A percentile compares a stretch with the other conserved stretches of the same genome.
phyloP scores from a whole-genome alignment of 2,329 filamentous ascomycete species.

The Lasiodiplodia gonubiensis region DNA sequence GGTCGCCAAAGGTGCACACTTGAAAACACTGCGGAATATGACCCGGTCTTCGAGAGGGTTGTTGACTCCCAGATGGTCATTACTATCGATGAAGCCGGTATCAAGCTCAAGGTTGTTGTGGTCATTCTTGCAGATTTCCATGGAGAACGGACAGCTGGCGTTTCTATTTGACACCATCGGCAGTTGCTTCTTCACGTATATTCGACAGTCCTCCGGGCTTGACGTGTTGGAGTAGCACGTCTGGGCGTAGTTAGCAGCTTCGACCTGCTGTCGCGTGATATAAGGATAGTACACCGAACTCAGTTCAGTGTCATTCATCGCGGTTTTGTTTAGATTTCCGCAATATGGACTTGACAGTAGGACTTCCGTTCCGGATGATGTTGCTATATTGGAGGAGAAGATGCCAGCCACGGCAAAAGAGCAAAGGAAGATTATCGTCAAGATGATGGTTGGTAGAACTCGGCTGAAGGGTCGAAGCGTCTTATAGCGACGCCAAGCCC shows the following conservation, averaged over 20 bases:
- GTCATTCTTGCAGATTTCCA: slow-evolving; percentile 32
- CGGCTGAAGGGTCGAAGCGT: neutral
- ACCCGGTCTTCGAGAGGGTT: slow-evolving; percentile 33
- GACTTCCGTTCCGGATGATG: slow-evolving; percentile 16
- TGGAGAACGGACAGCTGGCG: slow-evolving; percentile 34
- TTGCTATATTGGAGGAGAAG: slow-evolving; percentile 29
- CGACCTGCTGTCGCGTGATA: too few species aligned
- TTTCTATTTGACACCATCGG: slow-evolving; percentile 2
- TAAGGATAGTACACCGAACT: neutral
- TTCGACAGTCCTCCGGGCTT: slow-evolving; percentile 32
- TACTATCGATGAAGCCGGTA: slow-evolving; percentile 35
- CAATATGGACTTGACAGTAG: slow-evolving; percentile 18
- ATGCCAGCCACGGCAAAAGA: slow-evolving; percentile 25
- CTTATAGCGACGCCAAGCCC: neutral
- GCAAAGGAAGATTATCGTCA: neutral
- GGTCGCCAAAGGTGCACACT: neutral
- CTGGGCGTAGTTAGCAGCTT: slow-evolving; percentile 7
- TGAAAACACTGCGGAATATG: neutral
- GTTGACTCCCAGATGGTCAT: slow-evolving; percentile 36
- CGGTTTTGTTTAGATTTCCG: too few species aligned
- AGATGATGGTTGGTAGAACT: neutral
- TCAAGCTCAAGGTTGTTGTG: slow-evolving; percentile 35
- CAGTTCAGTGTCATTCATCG: too few species aligned
- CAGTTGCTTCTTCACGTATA: slow-evolving; percentile 30
- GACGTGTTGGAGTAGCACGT: slow-evolving; percentile 11